Evolutionary conservation across 2,329 filamentous ascomycete species (phyloP).

Genomic region (Alternaria solani): DNA sequence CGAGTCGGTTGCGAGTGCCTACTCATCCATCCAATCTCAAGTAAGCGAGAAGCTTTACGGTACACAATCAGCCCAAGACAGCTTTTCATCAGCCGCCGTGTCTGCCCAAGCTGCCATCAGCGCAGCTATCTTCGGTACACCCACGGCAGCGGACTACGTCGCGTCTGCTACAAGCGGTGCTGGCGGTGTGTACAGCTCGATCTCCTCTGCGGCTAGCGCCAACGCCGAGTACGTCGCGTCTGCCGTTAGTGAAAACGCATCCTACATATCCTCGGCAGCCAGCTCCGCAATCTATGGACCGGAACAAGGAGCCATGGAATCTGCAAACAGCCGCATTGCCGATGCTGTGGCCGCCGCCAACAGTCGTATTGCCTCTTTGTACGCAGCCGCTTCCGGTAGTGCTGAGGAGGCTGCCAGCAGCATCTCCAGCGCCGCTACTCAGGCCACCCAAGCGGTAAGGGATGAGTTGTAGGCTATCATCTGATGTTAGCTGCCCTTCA

Average conservation of each 20-base stretch:
- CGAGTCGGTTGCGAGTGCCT: constrained; percentile 62
- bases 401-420: constrained; percentile 59
- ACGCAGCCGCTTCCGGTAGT: constrained; percentile 46
- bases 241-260: constrained; percentile 54
- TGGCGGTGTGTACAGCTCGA: constrained; percentile 39
- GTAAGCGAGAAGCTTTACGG: constrained; percentile 66
- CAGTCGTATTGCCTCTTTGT: constrained; percentile 52
- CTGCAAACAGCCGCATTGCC: constrained; percentile 53
- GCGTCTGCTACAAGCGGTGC: constrained; percentile 57
- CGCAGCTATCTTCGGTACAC: constrained; percentile 65
- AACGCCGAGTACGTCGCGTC: constrained; percentile 53
- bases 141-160: constrained; percentile 55
- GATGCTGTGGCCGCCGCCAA: constrained; percentile 56
- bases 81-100: constrained; percentile 62
- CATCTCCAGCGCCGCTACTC: constrained; percentile 46
- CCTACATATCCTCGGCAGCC: constrained; percentile 44
- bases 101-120: constrained; percentile 64
- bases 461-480: constrained; percentile 58
- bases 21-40: constrained; percentile 59
- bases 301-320: constrained; percentile 56
- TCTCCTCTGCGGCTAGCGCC: constrained; percentile 28
- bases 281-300: constrained; percentile 60
- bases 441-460: constrained; percentile 57
- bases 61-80: constrained; percentile 61
- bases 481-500: neutral